Evolutionary conservation across 768 basidiomycete genomes (phyloP), one percentile per base, ranked within the genome.

Genomic region (Rhodocollybia butyracea): DNA sequence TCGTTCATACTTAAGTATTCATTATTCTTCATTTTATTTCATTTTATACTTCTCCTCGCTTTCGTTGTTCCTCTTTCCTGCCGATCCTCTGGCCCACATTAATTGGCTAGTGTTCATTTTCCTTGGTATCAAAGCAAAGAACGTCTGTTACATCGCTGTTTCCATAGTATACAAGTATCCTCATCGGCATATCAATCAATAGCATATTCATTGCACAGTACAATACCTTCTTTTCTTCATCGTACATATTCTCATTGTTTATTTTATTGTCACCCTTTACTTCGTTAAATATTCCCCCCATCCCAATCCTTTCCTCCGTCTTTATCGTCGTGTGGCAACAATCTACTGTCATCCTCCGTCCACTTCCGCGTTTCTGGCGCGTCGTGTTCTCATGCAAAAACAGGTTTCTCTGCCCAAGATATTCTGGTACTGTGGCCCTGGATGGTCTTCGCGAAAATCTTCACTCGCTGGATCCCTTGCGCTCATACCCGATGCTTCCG

Each of bases 1-100:
- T 81, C 76, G 73, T 73, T 76, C 66, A 83, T 45, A 45, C 53
- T 54, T 46, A 77, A 82, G 76, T 83, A 82, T 85, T 85, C 82
- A 77, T 90, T 89, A 89, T 89, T 89, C 80, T 82, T 87, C 85
- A 86, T 75, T 78, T 88, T 86, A 89, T 84, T 78, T 72, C 76
- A 79, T 75, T 76, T 70, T 60, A 60, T 57, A 59, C 52, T 58
- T 63, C 61, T 66, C 61, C 56, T 63, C 60, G 3, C 30, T 45
- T 29, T 29, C 41, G 21, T 42, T 42, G n/a, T n/a, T 59, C 66
- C 64, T 60, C 59, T 62, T 66, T 59, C 62, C 64, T 70, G 69
- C 72, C 51, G 22, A 53, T 53, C 30, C 19, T 40, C 39, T 53
- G 40, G 51, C 51, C 21, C 51, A 38, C 48, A 34, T 34, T 40